Evolutionary conservation across 169 alveolate genomes (phyloP).

Genomic region (Plasmodium fragile): DNA sequence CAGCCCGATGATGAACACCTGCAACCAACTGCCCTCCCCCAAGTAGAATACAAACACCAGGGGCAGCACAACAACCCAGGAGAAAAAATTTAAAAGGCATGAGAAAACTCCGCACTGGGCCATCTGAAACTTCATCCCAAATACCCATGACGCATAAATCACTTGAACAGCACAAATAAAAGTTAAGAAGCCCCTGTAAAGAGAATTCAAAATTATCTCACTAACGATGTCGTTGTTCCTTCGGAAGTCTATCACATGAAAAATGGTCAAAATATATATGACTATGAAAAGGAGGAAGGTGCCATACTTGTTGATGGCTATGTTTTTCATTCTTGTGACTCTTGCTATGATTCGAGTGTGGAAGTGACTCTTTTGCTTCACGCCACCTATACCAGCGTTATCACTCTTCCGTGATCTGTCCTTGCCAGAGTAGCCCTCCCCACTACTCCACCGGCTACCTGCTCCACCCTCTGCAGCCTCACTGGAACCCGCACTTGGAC

Average conservation of each 20-base stretch:
- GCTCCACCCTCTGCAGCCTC: background rate
- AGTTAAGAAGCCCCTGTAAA: conserved; percentile 56
- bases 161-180: conserved; percentile 31
- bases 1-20: conserved; percentile 10
- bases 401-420: background rate
- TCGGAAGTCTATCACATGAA: conserved; percentile 47
- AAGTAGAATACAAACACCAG: background rate
- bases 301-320: conserved; percentile 35
- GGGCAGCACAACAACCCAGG: conserved; percentile 59
- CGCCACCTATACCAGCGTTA: background rate
- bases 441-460: background rate
- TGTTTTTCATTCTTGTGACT: background rate
- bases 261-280: conserved; percentile 29
- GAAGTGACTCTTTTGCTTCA: background rate
- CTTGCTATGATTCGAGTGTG: background rate
- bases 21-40: background rate
- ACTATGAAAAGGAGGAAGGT: conserved; percentile 21
- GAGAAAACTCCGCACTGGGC: conserved; percentile 52
- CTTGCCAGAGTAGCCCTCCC: background rate
- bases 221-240: conserved; percentile 65
- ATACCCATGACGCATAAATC: conserved; percentile 63
- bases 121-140: conserved; percentile 52
- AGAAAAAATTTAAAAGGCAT: conserved; percentile 12
- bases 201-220: conserved; percentile 50
- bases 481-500: background rate